These are phyloP conservation scores for Tetrapisispora iriomotensis DNA, from an alignment of 805 yeast species.

Conservation along the genomic window DNA sequence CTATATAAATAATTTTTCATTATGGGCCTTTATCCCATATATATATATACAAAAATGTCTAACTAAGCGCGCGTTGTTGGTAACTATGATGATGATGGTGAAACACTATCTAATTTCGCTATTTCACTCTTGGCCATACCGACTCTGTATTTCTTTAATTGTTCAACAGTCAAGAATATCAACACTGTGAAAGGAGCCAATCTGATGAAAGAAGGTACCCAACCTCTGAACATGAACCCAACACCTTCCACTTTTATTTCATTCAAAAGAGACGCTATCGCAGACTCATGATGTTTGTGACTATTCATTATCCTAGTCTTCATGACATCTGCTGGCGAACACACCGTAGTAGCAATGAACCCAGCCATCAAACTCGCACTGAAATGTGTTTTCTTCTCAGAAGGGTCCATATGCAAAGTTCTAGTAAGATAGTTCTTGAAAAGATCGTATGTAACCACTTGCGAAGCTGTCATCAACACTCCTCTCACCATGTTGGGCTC, in stretches of 20 bases:
- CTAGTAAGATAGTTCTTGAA: slow-evolving; percentile 54
- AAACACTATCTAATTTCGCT: too few relatives aligned
- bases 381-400: slow-evolving; percentile 63
- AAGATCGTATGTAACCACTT: slow-evolving; percentile 78
- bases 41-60: too few relatives aligned
- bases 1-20: too few relatives aligned
- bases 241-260: slow-evolving; percentile 65
- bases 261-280: slow-evolving; percentile 38
- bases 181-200: slow-evolving; percentile 75
- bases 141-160: slow-evolving; percentile 43
- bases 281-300: slow-evolving; percentile 31
- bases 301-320: slow-evolving; percentile 82
- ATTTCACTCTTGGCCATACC: slow-evolving; percentile 32
- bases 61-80: too few relatives aligned
- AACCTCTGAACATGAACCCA: slow-evolving; percentile 78
- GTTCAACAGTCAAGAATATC: slow-evolving; percentile 59
- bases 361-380: slow-evolving; percentile 75
- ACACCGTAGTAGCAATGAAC: slow-evolving; percentile 79
- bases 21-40: too few relatives aligned
- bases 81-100: too few relatives aligned
- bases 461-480: slow-evolving; percentile 81
- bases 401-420: slow-evolving; percentile 41
- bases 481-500: slow-evolving; percentile 75
- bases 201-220: slow-evolving; percentile 81
- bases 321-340: slow-evolving; percentile 87